These are phyloP conservation scores for Ligustrum vulgare DNA, from an alignment of 257 asterid species.

Conservation along the genomic window DNA sequence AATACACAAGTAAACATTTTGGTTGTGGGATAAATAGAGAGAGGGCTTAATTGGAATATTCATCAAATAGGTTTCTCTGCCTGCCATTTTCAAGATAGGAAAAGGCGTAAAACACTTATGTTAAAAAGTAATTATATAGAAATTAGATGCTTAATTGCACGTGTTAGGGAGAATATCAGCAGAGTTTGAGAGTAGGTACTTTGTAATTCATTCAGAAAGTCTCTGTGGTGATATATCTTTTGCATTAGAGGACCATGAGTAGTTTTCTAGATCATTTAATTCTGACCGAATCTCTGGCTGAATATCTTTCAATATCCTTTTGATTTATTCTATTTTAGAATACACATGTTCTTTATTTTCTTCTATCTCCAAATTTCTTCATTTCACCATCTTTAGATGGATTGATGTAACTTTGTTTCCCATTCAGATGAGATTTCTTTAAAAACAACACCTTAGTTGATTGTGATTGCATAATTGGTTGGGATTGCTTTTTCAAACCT, in stretches of 20 bases:
- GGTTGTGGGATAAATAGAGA: no score
- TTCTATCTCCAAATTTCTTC: no score
- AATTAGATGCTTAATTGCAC: background rate
- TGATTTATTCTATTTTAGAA: no score
- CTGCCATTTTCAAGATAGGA: background rate
- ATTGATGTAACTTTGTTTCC: no score
- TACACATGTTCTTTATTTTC: no score
- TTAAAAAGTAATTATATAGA: background rate
- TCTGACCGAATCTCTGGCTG: background rate
- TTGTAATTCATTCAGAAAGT: background rate
- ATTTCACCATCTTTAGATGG: no score
- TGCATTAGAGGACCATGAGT: background rate
- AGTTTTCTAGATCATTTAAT: background rate
- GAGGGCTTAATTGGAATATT: no score
- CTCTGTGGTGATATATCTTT: background rate
- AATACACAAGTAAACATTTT: background rate
- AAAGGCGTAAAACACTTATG: background rate
- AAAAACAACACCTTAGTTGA: no score
- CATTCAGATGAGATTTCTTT: no score
- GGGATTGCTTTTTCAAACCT: background rate
- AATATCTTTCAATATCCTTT: no score
- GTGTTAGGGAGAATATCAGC: background rate
- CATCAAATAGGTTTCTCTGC: background rate
- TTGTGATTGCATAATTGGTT: no score
- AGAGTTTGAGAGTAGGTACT: background rate